Conservation (phyloP, 2,329 filamentous ascomycete genomes). For the Botryosphaeria dothidea region DNA sequence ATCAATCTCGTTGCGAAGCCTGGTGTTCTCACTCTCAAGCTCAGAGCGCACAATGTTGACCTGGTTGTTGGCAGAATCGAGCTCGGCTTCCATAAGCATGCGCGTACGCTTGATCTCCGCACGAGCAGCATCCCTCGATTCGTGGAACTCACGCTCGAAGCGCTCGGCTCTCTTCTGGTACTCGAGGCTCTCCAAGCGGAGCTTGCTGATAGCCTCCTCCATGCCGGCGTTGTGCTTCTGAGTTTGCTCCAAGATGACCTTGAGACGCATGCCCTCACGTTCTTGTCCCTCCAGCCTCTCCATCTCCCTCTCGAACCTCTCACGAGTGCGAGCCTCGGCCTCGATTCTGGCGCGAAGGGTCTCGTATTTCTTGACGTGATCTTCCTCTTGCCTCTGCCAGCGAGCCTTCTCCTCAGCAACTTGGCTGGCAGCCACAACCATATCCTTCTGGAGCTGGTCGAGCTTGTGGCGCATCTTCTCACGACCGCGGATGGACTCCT, state of each 20-base stretch:
- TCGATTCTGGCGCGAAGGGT: conserved; percentile 55
- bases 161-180: conserved; percentile 69
- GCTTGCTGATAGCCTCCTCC: conserved; percentile 53
- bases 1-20: conserved; percentile 74
- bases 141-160: conserved; percentile 79
- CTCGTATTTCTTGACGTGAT: conserved; percentile 56
- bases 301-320: conserved; percentile 48
- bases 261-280: conserved; percentile 74
- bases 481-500: conserved; percentile 82
- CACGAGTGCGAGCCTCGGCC: conserved; percentile 44
- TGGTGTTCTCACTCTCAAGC: conserved; percentile 75
- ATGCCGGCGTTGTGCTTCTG: conserved; percentile 65
- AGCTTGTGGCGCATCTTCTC: conserved; percentile 85
- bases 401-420: conserved; percentile 80
- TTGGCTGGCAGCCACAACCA: conserved; percentile 75
- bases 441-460: conserved; percentile 81
- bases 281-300: conserved; percentile 57
- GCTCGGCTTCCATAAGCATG: conserved; percentile 74
- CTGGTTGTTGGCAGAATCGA: conserved; percentile 82
- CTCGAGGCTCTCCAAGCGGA: conserved; percentile 68
- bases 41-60: conserved; percentile 81
- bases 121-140: conserved; percentile 76
- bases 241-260: conserved; percentile 68
- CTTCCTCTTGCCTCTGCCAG: conserved; percentile 69
- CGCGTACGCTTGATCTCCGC: conserved; percentile 80